phyloP scores from a whole-genome alignment of 306 rosid species.

The Quercus gilva region DNA sequence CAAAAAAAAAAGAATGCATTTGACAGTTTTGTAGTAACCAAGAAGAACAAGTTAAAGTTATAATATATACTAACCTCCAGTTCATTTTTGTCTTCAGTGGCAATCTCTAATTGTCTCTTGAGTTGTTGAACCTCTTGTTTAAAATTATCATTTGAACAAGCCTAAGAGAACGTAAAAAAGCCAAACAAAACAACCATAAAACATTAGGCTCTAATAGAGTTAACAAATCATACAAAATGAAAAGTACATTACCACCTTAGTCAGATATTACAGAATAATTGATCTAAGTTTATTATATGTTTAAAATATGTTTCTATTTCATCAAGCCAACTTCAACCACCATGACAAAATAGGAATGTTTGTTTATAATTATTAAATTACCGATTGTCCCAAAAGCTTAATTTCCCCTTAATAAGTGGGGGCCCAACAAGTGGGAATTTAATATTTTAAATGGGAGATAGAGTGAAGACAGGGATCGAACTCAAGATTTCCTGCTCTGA shows the following conservation, averaged over 20 bases:
- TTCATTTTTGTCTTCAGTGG: conserved; percentile 61
- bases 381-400: too few species aligned
- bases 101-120: conserved; percentile 58
- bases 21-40: not conserved
- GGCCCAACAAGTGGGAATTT: too few species aligned
- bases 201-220: not conserved
- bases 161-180: conserved; percentile 35
- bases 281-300: not conserved
- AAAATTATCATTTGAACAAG: conserved; percentile 36
- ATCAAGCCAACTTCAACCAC: not conserved
- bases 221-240: not conserved
- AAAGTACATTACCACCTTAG: not conserved
- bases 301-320: not conserved
- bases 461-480: too few species aligned
- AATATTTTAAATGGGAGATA: too few species aligned
- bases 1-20: conserved; percentile 4
- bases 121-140: conserved; percentile 54
- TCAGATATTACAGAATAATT: not conserved
- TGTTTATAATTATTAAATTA: too few species aligned
- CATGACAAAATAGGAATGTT: not conserved
- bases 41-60: conserved; percentile 9
- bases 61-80: conserved; percentile 57
- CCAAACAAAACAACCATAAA: conserved; percentile 26
- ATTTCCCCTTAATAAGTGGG: too few species aligned
- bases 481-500: too few species aligned